A percentile compares a stretch with the other conserved stretches of the same genome.
These are phyloP conservation scores for Hura crepitans DNA, from an alignment of 441 rosid genomes.

Conservation along the genomic window DNA sequence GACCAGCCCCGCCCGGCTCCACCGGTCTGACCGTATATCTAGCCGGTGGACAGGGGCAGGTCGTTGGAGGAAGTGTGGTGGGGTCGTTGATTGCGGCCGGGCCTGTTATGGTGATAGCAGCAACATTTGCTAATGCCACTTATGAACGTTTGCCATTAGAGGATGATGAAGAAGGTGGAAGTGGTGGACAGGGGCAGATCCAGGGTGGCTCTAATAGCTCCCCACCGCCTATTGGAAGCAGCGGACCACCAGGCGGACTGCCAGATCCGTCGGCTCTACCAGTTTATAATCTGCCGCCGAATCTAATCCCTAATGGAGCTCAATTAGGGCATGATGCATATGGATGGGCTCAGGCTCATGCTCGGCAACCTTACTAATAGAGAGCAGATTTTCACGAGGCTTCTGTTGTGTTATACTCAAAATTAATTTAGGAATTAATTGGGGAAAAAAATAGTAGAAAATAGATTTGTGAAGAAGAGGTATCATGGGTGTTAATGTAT, in stretches of 20 bases:
- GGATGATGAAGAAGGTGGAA: constrained; percentile 52
- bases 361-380: constrained; percentile 46
- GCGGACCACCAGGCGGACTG: constrained; percentile 33
- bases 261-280: constrained; percentile 48
- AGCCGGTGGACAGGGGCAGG: constrained; percentile 84
- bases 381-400: constrained; percentile 3
- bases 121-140: constrained; percentile 82
- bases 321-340: constrained; percentile 70
- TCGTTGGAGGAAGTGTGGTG: constrained; percentile 76
- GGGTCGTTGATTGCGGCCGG: constrained; percentile 71
- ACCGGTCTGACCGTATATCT: constrained; percentile 78
- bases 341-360: constrained; percentile 52
- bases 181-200: constrained; percentile 39
- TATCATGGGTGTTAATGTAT: constrained; percentile 27
- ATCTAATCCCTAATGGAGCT: constrained; percentile 46
- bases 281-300: constrained; percentile 49
- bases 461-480: constrained; percentile 19
- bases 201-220: constrained; percentile 40
- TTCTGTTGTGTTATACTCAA: constrained; percentile 21
- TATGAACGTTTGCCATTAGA: constrained; percentile 75
- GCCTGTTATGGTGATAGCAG: constrained; percentile 78
- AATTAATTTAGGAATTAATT: constrained; percentile 24
- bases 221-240: constrained; percentile 44
- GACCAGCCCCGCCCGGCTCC: constrained; percentile 81
- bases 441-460: not conserved